Conservation (phyloP, 352 stramenopile genomes). For the Phytophthora vignae region DNA sequence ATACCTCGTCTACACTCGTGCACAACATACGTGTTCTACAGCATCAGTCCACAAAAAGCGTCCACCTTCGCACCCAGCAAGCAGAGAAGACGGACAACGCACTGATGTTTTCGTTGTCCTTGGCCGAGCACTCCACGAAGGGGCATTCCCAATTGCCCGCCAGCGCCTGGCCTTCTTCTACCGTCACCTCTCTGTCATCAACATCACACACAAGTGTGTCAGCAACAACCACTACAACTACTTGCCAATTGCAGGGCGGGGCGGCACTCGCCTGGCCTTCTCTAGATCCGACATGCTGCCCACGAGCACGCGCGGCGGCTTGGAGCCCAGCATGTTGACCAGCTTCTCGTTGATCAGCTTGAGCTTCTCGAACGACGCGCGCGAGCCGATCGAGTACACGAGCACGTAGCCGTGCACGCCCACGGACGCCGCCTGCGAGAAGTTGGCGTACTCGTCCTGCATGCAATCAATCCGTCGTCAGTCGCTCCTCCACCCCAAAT, state of each 20-base stretch:
- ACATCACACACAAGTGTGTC: conserved; percentile 1
- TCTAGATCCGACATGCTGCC: conserved; percentile 96
- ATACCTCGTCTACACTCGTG: conserved; percentile 78
- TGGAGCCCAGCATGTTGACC: conserved; percentile 94
- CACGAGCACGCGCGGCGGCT: conserved; percentile 94
- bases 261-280: conserved; percentile 74
- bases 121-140: conserved; percentile 96
- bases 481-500: background rate
- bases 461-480: background rate
- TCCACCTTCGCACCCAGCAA: background rate
- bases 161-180: conserved; percentile 89
- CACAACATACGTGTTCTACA: background rate
- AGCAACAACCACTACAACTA: too few relatives aligned
- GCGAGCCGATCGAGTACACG: conserved; percentile 94
- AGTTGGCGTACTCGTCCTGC: conserved; percentile 96
- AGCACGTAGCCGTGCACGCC: conserved; percentile 96
- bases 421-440: conserved; percentile 95
- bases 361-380: conserved; percentile 95
- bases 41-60: conserved; percentile 4
- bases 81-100: conserved; percentile 33
- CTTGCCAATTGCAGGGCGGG: background rate
- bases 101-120: conserved; percentile 93
- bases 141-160: conserved; percentile 93
- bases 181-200: conserved; percentile 70
- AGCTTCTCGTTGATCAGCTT: conserved; percentile 95